Evolutionary conservation across 805 yeast genomes (phyloP).

Genomic region (Candida taoyuanica): DNA sequence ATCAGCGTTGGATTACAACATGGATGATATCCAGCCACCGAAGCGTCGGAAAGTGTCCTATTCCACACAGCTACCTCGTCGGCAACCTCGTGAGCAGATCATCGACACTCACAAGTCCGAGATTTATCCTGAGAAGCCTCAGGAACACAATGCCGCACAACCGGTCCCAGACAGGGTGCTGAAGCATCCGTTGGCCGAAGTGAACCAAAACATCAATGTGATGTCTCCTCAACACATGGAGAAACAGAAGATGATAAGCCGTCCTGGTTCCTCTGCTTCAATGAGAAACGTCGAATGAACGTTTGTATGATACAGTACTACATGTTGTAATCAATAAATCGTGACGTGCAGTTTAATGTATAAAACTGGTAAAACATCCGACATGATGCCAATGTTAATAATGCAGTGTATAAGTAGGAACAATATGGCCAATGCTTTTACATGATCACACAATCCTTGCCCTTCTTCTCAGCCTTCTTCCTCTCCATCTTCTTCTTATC

Average conservation of each 20-base stretch:
- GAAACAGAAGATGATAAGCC: neutral
- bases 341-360: too few species aligned
- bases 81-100: conserved; percentile 16
- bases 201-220: neutral
- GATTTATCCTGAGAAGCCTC: conserved; percentile 4
- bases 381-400: neutral
- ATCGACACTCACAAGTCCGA: conserved; percentile 1
- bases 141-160: neutral
- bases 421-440: conserved; percentile 6
- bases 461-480: conserved; percentile 8
- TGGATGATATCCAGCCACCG: conserved; percentile 16
- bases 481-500: conserved; percentile 1
- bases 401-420: neutral
- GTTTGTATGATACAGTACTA: too few species aligned
- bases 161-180: conserved; percentile 2
- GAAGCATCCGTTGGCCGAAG: conserved; percentile 8
- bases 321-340: too few species aligned
- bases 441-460: conserved; percentile 22
- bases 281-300: too few species aligned
- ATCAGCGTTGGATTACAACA: conserved; percentile 4
- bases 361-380: too few species aligned
- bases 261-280: conserved; percentile 3
- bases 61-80: conserved; percentile 10
- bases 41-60: conserved; percentile 19
- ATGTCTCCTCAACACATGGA: neutral